Evolutionary conservation across 257 asterid species (phyloP).

Genomic region (Scutellaria galericulata): DNA sequence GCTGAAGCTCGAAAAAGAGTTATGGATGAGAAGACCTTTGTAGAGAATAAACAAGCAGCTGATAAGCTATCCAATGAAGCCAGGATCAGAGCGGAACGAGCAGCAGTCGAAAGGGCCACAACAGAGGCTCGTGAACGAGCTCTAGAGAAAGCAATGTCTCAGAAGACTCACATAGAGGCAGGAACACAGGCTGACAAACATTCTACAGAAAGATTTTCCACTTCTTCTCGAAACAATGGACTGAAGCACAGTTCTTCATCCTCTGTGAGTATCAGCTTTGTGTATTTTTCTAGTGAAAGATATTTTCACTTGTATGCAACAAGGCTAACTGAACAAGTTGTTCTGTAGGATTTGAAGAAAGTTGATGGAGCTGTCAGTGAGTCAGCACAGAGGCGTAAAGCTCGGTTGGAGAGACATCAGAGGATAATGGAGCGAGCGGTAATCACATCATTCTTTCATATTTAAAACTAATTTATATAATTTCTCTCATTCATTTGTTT

Average conservation of each 20-base stretch:
- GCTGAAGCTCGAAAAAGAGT: constrained; percentile 78
- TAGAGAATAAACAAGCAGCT: constrained; percentile 30
- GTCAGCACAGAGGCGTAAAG: constrained; percentile 85
- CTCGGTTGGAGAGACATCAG: constrained; percentile 82
- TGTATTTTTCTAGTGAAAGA: constrained; percentile 24
- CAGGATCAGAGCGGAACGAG: constrained; percentile 82
- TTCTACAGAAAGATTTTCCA: constrained; percentile 41
- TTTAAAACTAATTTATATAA: constrained; percentile 23
- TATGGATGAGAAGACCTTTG: constrained; percentile 52
- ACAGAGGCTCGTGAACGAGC: constrained; percentile 97
- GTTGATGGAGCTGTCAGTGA: constrained; percentile 57
- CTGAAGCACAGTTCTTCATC: constrained; percentile 76
- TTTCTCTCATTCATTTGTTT: constrained; percentile 7
- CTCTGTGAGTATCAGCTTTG: constrained; percentile 56
- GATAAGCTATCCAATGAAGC: constrained; percentile 51
- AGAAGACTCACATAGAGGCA: constrained; percentile 50
- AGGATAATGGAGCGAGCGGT: constrained; percentile 95
- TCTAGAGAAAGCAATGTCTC: constrained; percentile 79
- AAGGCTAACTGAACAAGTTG: constrained; percentile 31
- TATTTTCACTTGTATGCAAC: constrained; percentile 13
- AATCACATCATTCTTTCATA: constrained; percentile 34
- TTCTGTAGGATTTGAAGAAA: constrained; percentile 70
- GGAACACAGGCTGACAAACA: constrained; percentile 51
- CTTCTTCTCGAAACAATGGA: constrained; percentile 51
- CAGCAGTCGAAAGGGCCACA: constrained; percentile 95